These are phyloP conservation scores for Volvariella volvacea DNA, from an alignment of 1,284 basidiomycete genomes.

Conservation along the genomic window DNA sequence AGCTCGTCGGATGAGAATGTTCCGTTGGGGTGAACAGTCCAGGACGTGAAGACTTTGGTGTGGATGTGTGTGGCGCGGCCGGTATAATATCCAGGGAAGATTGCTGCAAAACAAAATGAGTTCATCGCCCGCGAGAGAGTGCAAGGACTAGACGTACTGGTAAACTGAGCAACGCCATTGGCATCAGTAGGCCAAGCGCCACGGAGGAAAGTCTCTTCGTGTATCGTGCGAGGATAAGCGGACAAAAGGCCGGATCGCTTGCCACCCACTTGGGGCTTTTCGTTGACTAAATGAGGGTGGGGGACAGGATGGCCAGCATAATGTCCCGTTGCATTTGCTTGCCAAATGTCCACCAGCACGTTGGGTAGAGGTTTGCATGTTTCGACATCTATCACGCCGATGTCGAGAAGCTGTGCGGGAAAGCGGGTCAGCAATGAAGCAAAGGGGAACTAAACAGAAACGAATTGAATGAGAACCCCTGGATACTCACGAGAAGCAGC, in stretches of 20 bases:
- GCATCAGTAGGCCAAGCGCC: constrained; percentile 63
- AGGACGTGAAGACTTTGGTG: constrained; percentile 43
- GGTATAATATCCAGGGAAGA: constrained; percentile 64
- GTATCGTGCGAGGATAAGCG: constrained; percentile 32
- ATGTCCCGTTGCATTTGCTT: constrained; percentile 45
- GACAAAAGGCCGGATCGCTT: constrained; percentile 32
- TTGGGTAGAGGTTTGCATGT: constrained; percentile 65
- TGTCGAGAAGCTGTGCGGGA: constrained; percentile 43
- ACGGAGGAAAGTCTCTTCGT: constrained; percentile 48
- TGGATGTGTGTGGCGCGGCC: constrained; percentile 49
- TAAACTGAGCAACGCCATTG: constrained; percentile 63
- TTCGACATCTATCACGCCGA: constrained; percentile 69
- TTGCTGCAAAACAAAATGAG: constrained; percentile 24
- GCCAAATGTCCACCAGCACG: constrained; percentile 71
- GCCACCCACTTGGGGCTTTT: constrained; percentile 38
- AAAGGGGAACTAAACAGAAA: background rate
- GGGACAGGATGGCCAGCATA: constrained; percentile 45
- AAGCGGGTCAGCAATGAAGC: background rate
- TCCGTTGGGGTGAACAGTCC: constrained; percentile 34
- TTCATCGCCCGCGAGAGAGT: background rate
- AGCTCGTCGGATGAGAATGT: constrained; percentile 39
- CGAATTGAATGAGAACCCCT: background rate
- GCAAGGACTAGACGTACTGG: constrained; percentile 24
- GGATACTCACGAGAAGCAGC: constrained; percentile 30
- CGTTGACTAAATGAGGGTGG: constrained; percentile 28